Conservation (phyloP, 2,329 filamentous ascomycete species). For the Ceratocystis harringtonii region DNA sequence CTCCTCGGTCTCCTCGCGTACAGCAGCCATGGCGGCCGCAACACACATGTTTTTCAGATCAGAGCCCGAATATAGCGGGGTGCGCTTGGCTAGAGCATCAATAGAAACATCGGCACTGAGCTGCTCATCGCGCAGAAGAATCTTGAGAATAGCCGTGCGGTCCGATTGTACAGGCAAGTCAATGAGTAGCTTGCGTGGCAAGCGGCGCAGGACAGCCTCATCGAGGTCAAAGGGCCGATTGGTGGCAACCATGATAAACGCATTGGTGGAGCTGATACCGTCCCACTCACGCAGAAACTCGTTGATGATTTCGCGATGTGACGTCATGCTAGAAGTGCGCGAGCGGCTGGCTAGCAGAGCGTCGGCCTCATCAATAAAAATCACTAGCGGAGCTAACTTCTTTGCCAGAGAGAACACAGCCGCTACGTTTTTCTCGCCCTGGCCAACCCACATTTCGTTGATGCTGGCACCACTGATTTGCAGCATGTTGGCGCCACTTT, state of each 20-base stretch:
- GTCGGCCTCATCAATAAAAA: slow-evolving; percentile 96
- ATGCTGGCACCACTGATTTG: slow-evolving; percentile 84
- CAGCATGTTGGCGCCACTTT: slow-evolving; percentile 57
- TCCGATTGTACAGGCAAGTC: slow-evolving; percentile 55
- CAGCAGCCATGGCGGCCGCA: slow-evolving; percentile 62
- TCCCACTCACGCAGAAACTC: slow-evolving; percentile 97
- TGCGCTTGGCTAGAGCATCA: slow-evolving; percentile 46
- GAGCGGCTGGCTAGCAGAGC: slow-evolving; percentile 71
- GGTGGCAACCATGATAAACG: slow-evolving; percentile 96
- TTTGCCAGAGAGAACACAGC: slow-evolving; percentile 84
- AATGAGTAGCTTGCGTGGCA: slow-evolving; percentile 57
- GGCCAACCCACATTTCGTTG: slow-evolving; percentile 92
- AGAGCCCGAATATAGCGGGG: slow-evolving; percentile 65
- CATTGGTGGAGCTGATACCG: slow-evolving; percentile 63
- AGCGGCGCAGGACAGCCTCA: slow-evolving; percentile 63
- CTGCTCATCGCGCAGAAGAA: slow-evolving; percentile 54
- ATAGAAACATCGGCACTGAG: slow-evolving; percentile 48
- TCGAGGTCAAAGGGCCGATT: slow-evolving; percentile 93
- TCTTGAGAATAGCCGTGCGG: slow-evolving; percentile 51
- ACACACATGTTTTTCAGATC: slow-evolving; percentile 75
- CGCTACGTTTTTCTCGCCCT: slow-evolving; percentile 89
- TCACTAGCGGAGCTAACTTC: slow-evolving; percentile 79
- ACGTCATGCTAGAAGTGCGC: slow-evolving; percentile 47
- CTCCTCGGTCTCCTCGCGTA: slow-evolving; percentile 53
- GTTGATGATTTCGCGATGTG: slow-evolving; percentile 81